Percentiles rank a stretch among this genome's conserved stretches.
phyloP scores from a whole-genome alignment of 495 filamentous ascomycete species.

The Cercophora scortea region DNA sequence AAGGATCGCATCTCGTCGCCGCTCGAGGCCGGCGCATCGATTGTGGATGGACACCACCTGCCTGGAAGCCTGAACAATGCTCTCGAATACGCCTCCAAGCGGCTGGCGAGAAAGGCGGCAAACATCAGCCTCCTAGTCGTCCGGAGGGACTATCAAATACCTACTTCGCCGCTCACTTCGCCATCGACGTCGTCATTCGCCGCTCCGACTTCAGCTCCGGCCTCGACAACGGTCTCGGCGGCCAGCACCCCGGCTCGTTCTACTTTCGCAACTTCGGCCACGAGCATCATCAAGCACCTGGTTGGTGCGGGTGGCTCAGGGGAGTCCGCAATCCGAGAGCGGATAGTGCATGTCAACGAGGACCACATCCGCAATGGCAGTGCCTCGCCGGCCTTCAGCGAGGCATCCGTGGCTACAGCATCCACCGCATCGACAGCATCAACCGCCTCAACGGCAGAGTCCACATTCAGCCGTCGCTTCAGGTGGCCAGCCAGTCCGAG shows the following conservation, averaged over 20 bases:
- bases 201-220: slow-evolving; percentile 15
- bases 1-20: slow-evolving; percentile 46
- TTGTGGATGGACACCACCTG: slow-evolving; percentile 40
- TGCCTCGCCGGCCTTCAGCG: slow-evolving; percentile 22
- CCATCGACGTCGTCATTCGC: slow-evolving; percentile 3
- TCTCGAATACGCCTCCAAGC: slow-evolving; percentile 44
- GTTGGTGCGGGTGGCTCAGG: not conserved
- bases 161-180: slow-evolving; percentile 14
- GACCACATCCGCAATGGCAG: slow-evolving; percentile 18
- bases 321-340: slow-evolving; percentile 14
- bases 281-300: slow-evolving; percentile 9
- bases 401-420: slow-evolving; percentile 12
- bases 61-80: slow-evolving; percentile 33
- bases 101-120: slow-evolving; percentile 37
- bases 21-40: slow-evolving; percentile 44
- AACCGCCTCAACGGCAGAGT: slow-evolving; percentile 8
- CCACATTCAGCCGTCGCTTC: slow-evolving; percentile 9
- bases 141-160: slow-evolving; percentile 41
- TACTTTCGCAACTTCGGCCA: slow-evolving; percentile 23
- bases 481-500: slow-evolving; percentile 19
- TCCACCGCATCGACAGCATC: slow-evolving; percentile 11
- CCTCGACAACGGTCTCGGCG: slow-evolving; percentile 20
- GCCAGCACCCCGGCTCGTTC: slow-evolving; percentile 18
- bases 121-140: slow-evolving; percentile 44
- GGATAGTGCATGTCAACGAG: slow-evolving; percentile 16